Conservation (phyloP, 2,329 filamentous ascomycete genomes). For the Clarireedia homoeocarpa region DNA sequence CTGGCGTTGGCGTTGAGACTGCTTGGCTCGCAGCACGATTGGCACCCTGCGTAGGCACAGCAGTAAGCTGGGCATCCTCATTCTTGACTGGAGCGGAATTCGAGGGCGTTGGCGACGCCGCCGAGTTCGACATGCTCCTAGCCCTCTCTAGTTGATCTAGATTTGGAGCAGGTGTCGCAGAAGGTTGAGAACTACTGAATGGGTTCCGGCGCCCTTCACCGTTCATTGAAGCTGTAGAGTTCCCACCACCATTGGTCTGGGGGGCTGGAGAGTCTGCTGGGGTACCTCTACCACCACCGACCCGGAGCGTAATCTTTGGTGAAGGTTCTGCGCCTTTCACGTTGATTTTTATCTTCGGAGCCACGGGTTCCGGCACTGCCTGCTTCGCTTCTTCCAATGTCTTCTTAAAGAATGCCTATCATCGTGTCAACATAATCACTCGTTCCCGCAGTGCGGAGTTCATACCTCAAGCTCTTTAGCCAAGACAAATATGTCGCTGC, state of each 20-base stretch:
- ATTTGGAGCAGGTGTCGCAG: conserved; percentile 20
- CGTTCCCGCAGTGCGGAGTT: neutral
- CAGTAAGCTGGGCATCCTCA: conserved; percentile 24
- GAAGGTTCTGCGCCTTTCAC: conserved; percentile 54
- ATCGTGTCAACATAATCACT: conserved; percentile 13
- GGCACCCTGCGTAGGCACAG: conserved; percentile 10
- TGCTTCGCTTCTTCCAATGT: conserved; percentile 65
- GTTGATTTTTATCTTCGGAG: conserved; percentile 62
- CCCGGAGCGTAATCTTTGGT: conserved; percentile 65
- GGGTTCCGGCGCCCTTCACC: conserved; percentile 26
- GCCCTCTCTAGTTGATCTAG: conserved; percentile 26
- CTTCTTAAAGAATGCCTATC: conserved; percentile 58
- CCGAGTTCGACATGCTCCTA: conserved; percentile 27
- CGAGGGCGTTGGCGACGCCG: conserved; percentile 27
- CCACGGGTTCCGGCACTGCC: conserved; percentile 62
- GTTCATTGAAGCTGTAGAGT: conserved; percentile 12
- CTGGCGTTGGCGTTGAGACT: conserved; percentile 20
- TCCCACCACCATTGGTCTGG: conserved; percentile 31
- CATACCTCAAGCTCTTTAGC: conserved; percentile 72
- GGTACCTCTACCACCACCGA: conserved; percentile 45
- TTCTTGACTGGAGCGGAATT: conserved; percentile 32
- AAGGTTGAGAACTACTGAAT: conserved; percentile 20
- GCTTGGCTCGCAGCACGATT: conserved; percentile 35
- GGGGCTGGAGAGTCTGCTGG: conserved; percentile 45
- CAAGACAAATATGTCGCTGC: conserved; percentile 72